Conservation (phyloP, 495 filamentous ascomycete species). For the Neohortaea acidophila region DNA sequence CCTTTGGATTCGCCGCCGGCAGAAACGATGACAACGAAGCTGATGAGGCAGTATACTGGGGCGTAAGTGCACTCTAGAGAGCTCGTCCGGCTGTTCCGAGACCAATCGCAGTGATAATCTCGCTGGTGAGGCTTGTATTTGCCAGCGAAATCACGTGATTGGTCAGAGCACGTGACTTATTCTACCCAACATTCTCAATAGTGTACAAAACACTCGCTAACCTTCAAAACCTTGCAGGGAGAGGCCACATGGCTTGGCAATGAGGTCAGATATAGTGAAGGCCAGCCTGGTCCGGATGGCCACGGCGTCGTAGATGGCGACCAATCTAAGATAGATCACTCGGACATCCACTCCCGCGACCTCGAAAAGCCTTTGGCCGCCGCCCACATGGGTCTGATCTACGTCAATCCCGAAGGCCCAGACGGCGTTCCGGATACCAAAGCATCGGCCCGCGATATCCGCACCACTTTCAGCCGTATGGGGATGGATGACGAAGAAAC, state of each 20-base stretch:
- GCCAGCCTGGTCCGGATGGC: too few species aligned
- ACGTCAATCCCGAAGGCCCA: slow-evolving; percentile 58
- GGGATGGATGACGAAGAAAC: slow-evolving; percentile 65
- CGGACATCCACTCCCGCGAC: slow-evolving; percentile 39
- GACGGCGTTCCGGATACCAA: slow-evolving; percentile 48
- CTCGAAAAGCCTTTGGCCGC: slow-evolving; percentile 47
- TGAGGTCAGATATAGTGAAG: too few species aligned
- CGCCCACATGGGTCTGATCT: slow-evolving; percentile 57
- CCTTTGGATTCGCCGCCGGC: slow-evolving; percentile 54
- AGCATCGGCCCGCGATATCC: slow-evolving; percentile 49
- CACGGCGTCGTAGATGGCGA: slow-evolving; percentile 52
- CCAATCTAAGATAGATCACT: slow-evolving; percentile 39
- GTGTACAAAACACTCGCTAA: too few species aligned
- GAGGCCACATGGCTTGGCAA: too few species aligned
- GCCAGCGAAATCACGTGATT: too few species aligned
- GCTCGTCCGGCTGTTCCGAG: too few species aligned
- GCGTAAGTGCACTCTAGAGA: too few species aligned
- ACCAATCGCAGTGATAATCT: too few species aligned
- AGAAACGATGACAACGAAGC: slow-evolving; percentile 52
- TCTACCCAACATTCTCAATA: too few species aligned
- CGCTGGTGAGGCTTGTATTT: too few species aligned
- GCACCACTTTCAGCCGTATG: slow-evolving; percentile 53
- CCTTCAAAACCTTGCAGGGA: too few species aligned
- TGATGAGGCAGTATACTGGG: slow-evolving; percentile 57
- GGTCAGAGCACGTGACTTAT: too few species aligned